Conservation (phyloP, 805 yeast species). For the Suhomyces pyralidae region DNA sequence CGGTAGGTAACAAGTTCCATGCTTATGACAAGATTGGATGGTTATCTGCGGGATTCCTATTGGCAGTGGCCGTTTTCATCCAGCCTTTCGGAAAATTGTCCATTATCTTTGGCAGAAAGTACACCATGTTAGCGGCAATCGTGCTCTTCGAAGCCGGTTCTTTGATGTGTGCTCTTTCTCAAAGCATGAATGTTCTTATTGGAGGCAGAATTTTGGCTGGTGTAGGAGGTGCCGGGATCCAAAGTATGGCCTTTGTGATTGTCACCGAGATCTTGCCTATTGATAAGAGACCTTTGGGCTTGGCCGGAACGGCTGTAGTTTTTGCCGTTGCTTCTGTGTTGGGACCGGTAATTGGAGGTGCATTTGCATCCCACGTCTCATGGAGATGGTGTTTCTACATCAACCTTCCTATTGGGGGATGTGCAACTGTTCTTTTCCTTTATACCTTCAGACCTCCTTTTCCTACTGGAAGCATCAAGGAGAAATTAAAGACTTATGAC, state of each 20-base stretch:
- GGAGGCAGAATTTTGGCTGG: constrained; percentile 41
- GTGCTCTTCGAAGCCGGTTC: constrained; percentile 35
- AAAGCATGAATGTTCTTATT: constrained; percentile 35
- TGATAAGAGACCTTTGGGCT: constrained; percentile 22
- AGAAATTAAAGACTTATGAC: constrained; percentile 17
- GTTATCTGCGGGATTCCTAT: constrained; percentile 36
- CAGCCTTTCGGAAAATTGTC: constrained; percentile 39
- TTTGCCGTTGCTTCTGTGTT: constrained; percentile 23
- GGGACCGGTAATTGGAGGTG: constrained; percentile 26
- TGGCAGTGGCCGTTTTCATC: constrained; percentile 31
- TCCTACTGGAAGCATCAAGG: constrained; percentile 8
- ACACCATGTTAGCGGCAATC: constrained; percentile 22
- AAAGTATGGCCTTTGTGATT: constrained; percentile 25
- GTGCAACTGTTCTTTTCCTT: constrained; percentile 16
- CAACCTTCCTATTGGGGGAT: constrained; percentile 24
- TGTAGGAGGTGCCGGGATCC: constrained; percentile 37
- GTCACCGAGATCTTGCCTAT: constrained; percentile 32
- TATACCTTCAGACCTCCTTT: constrained; percentile 20
- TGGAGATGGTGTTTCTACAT: constrained; percentile 30
- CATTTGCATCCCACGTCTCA: constrained; percentile 21
- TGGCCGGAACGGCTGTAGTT: constrained; percentile 16
- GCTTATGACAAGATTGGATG: constrained; percentile 34
- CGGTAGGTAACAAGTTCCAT: constrained; percentile 35
- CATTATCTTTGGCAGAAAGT: constrained; percentile 36
- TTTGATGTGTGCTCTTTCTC: constrained; percentile 36